Conservation (phyloP, 345 rosid genomes). For the Orychophragmus violaceus region DNA sequence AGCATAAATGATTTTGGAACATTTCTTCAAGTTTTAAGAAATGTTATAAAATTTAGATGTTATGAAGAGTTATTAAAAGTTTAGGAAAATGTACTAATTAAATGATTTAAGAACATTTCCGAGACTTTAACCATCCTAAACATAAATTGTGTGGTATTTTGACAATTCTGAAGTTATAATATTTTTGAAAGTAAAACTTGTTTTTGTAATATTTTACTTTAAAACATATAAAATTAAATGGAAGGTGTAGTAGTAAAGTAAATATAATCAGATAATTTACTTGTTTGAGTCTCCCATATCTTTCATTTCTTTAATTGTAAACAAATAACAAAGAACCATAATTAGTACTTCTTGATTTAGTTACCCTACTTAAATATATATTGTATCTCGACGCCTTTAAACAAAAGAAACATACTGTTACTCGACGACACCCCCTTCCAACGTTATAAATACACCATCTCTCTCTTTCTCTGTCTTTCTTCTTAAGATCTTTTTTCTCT, state of each 20-base stretch:
- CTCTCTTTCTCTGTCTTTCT: background rate
- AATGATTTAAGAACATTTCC: background rate
- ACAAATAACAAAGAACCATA: background rate
- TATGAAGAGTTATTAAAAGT: background rate
- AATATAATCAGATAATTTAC: background rate
- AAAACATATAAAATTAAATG: background rate
- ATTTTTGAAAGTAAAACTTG: background rate
- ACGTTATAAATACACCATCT: conserved; percentile 10
- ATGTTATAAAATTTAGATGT: background rate
- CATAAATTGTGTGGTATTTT: background rate
- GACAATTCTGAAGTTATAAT: background rate
- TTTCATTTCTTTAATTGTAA: conserved; percentile 2
- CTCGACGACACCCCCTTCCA: background rate
- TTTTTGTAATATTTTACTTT: background rate
- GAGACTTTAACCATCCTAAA: background rate
- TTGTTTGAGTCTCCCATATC: conserved; percentile 9
- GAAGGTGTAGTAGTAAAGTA: background rate
- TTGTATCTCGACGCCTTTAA: background rate
- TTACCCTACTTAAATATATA: background rate
- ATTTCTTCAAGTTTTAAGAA: background rate
- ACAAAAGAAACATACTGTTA: background rate
- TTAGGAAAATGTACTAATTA: background rate
- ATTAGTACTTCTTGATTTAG: background rate
- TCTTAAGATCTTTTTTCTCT: background rate
- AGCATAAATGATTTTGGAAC: background rate